Percentiles rank a stretch among this genome's conserved stretches.
phyloP scores from a whole-genome alignment of 768 basidiomycete species.

The Sporobolomyces pararoseus region DNA sequence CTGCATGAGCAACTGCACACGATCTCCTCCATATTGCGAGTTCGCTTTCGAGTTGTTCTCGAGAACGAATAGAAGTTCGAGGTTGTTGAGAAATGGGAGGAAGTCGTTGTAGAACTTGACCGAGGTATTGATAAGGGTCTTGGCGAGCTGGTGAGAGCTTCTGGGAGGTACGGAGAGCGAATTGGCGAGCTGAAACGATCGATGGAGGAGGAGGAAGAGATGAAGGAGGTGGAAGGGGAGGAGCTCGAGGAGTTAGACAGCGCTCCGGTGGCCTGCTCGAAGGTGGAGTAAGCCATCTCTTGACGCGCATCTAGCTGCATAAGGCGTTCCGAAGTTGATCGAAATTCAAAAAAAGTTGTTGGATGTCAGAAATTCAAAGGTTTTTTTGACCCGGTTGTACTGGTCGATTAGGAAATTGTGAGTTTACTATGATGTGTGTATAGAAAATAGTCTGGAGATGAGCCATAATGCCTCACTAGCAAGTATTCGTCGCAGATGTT shows the following conservation, averaged over 20 bases:
- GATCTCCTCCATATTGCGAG: background rate
- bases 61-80: background rate
- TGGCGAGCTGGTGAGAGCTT: background rate
- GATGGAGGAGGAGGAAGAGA: background rate
- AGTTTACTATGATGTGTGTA: too few species aligned
- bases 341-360: background rate
- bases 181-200: background rate
- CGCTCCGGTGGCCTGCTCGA: constrained; percentile 4
- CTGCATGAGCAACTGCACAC: background rate
- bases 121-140: constrained; percentile 2
- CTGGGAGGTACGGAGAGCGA: background rate
- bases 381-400: too few species aligned
- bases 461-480: too few species aligned
- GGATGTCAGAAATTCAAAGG: too few species aligned
- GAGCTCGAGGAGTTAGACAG: background rate
- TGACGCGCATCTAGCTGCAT: constrained; percentile 32
- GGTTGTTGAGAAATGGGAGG: background rate
- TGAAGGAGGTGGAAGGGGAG: constrained; percentile 8
- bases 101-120: background rate
- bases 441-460: too few species aligned
- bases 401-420: too few species aligned
- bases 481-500: too few species aligned
- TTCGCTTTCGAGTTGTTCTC: constrained; percentile 1
- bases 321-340: background rate
- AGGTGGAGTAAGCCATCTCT: constrained; percentile 21